Base-by-base conservation (phyloP, 345 rosid genomes). In the Anastatica hierochuntica region DNA sequence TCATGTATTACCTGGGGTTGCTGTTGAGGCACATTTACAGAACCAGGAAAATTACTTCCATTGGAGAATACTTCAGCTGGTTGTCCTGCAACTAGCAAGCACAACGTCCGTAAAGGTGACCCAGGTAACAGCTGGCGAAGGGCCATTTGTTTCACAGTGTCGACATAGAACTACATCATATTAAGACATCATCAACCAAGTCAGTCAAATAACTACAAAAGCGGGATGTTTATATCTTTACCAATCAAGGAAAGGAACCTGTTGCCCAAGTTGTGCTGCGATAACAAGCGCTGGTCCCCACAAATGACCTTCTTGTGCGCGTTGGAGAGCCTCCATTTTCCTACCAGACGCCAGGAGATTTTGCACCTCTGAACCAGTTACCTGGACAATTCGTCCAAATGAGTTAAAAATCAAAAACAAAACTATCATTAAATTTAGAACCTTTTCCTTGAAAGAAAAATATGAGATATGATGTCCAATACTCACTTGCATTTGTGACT, bases 221-320 rank as follows among this genome's bases (percentile, higher is more conserved):
- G 37, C 23, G 9, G 21, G 20, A 43, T 37, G 15, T 56, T 3
- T 59, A 30, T 9, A 36, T 29, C 49, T 29, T 10, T 38, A 21
- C 19, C 9, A 60, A 62, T 42, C 26, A 61, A 48, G 26, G 20
- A 34, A 60, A 67, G 56, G 56, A 62, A 94, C 99, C 97, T 94
- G 94, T 46, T 94, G 77, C 19, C 97, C 99, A 59, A 94, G 86
- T 63, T 88, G 97, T 19, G 97, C 81, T 1, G 99, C 90, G 42
- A 94, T 85, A 55, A 94, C 83, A 67, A 94, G 90, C 20, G 99
- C 97, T 40, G 89, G 97, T 68, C 99, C 99, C 99, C 99, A 94
- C 62, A 94, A 70, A 72, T 80, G 90, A 55, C 99, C 99, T 66
- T 76, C 94, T 69, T 88, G 94, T 45, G 99, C 97, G 71, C 73